phyloP scores from a whole-genome alignment of 208 protist genomes.

The Trypanosomatidae sp. region DNA sequence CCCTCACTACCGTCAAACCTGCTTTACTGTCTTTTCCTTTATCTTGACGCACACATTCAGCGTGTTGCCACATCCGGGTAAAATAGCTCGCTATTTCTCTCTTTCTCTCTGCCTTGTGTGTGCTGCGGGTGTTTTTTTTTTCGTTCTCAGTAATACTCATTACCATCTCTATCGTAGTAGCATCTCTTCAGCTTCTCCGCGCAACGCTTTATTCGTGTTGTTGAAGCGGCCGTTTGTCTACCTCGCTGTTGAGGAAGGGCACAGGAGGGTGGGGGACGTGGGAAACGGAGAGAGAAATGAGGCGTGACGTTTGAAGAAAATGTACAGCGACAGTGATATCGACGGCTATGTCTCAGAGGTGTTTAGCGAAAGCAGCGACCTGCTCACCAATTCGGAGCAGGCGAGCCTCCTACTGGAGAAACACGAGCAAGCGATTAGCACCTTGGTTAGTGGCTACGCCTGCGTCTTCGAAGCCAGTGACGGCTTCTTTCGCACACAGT shows the following conservation, averaged over 20 bases:
- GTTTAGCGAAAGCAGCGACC: conserved; percentile 1
- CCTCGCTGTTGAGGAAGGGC: too few species aligned
- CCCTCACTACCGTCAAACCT: not conserved
- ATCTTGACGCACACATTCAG: too few species aligned
- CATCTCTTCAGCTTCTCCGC: too few species aligned
- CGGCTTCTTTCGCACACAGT: conserved; percentile 22
- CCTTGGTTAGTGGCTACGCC: conserved; percentile 8
- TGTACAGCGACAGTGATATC: conserved; percentile 35
- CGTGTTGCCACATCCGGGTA: too few species aligned
- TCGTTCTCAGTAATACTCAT: too few species aligned
- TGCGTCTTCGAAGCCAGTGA: conserved; percentile 31
- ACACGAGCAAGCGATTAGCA: not conserved
- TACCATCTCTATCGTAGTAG: too few species aligned
- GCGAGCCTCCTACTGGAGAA: conserved; percentile 4
- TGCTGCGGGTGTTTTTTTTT: too few species aligned
- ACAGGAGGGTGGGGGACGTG: not conserved
- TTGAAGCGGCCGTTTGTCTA: not conserved
- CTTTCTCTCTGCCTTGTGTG: not conserved
- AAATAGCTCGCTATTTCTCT: not conserved
- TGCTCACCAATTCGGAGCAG: not conserved
- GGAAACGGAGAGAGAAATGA: not conserved
- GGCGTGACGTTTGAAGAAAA: not conserved
- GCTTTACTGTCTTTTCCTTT: conserved; percentile 12
- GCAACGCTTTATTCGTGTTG: not conserved
- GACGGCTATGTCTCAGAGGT: conserved; percentile 8